Percentiles rank a stretch among this genome's conserved stretches.
phyloP scores from a whole-genome alignment of 768 basidiomycete species.

The Leccinellum albellum region DNA sequence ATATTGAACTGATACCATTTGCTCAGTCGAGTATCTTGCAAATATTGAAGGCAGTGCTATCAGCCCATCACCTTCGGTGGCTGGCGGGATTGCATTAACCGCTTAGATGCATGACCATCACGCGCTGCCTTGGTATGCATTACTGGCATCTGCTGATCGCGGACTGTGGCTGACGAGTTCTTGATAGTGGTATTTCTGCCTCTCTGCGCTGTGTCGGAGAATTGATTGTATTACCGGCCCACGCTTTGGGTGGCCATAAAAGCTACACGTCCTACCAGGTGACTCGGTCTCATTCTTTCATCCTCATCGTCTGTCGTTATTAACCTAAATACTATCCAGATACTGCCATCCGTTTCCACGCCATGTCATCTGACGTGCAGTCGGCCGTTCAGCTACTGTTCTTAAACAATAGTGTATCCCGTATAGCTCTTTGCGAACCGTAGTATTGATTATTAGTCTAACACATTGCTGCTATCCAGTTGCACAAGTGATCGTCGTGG shows the following conservation, averaged over 20 bases:
- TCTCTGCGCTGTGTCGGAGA: background rate
- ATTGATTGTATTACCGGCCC: background rate
- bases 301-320: background rate
- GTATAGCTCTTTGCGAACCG: background rate
- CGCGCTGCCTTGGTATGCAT: background rate
- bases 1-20: no score
- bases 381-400: background rate
- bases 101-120: background rate
- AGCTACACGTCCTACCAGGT: background rate
- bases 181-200: background rate
- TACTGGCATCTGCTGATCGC: background rate
- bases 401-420: background rate
- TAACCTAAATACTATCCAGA: background rate
- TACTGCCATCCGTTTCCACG: background rate
- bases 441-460: background rate
- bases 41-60: background rate
- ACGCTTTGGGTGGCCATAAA: background rate
- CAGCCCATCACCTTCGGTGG: background rate
- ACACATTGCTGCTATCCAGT: background rate
- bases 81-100: background rate
- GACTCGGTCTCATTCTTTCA: background rate
- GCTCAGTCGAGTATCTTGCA: no score
- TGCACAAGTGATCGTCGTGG: background rate
- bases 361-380: background rate
- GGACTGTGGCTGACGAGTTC: background rate